Percentiles rank a stretch among this genome's conserved stretches.
Conservation (phyloP, 1,139 yeast genomes). For the Yamadazyma sp. region DNA sequence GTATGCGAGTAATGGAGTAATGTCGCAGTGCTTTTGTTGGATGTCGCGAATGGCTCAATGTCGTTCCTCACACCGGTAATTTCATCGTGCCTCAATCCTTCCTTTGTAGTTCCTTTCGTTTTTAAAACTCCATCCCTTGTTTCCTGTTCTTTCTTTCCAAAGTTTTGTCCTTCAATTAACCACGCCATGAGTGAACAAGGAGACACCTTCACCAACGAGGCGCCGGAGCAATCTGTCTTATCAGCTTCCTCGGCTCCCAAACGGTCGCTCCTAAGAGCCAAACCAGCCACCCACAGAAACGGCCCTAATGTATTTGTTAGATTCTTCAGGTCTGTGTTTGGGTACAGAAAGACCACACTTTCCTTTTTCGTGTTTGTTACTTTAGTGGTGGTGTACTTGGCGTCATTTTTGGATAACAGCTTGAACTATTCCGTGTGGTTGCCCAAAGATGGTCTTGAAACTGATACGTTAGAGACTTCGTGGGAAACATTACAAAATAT, state of each 20-base stretch:
- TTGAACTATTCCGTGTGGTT: conserved; percentile 38
- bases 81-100: too few species aligned
- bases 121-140: too few species aligned
- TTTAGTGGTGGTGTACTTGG: conserved; percentile 30
- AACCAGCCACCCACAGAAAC: neutral
- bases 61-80: neutral
- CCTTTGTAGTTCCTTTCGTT: neutral
- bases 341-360: conserved; percentile 61
- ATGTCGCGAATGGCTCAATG: neutral
- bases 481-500: conserved; percentile 75
- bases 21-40: neutral
- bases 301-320: conserved; percentile 15
- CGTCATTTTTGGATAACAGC: conserved; percentile 33
- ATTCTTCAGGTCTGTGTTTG: conserved; percentile 38
- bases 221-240: conserved; percentile 5
- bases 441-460: conserved; percentile 40
- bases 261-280: conserved; percentile 2
- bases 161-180: neutral
- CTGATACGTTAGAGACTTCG: conserved; percentile 41
- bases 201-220: conserved; percentile 3
- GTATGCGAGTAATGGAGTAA: neutral
- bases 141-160: neutral
- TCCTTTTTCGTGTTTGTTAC: conserved; percentile 50
- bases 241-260: conserved; percentile 4
- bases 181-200: conserved; percentile 6